Evolutionary conservation across 2,329 filamentous ascomycete species (phyloP).

Genomic region (Neofusicoccum umdonicola): DNA sequence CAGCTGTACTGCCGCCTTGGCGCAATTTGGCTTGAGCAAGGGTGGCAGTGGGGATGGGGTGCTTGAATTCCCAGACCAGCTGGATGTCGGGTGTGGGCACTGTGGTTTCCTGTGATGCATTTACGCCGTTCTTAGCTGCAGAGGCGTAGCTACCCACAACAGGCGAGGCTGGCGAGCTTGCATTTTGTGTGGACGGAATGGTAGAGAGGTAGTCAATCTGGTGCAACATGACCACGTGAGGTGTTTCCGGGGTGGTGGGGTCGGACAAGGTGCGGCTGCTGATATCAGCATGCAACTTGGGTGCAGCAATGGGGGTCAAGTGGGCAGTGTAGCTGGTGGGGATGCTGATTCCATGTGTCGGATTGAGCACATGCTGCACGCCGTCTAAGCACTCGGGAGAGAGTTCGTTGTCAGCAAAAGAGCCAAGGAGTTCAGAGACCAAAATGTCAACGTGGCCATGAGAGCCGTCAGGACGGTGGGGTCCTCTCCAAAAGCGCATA

Average conservation of each 20-base stretch:
- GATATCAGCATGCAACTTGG: conserved; percentile 81
- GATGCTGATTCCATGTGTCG: conserved; percentile 84
- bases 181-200: conserved; percentile 30
- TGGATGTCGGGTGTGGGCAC: conserved; percentile 56
- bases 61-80: conserved; percentile 75
- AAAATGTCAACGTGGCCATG: conserved; percentile 81
- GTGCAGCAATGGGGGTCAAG: conserved; percentile 85
- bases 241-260: conserved; percentile 76
- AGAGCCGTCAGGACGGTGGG: conserved; percentile 53
- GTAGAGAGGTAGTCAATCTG: conserved; percentile 83
- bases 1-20: conserved; percentile 62
- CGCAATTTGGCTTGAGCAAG: conserved; percentile 57
- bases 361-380: conserved; percentile 83
- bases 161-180: background rate
- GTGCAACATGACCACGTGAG: conserved; percentile 91
- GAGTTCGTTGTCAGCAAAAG: conserved; percentile 95
- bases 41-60: conserved; percentile 64
- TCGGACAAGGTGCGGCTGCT: conserved; percentile 59
- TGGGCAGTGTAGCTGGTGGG: conserved; percentile 92
- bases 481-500: conserved; percentile 95
- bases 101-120: background rate
- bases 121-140: background rate
- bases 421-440: conserved; percentile 89
- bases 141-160: background rate
- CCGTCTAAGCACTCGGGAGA: conserved; percentile 96